phyloP scores from a whole-genome alignment of 1,139 yeast species.

The Kodamaea anthophila region DNA sequence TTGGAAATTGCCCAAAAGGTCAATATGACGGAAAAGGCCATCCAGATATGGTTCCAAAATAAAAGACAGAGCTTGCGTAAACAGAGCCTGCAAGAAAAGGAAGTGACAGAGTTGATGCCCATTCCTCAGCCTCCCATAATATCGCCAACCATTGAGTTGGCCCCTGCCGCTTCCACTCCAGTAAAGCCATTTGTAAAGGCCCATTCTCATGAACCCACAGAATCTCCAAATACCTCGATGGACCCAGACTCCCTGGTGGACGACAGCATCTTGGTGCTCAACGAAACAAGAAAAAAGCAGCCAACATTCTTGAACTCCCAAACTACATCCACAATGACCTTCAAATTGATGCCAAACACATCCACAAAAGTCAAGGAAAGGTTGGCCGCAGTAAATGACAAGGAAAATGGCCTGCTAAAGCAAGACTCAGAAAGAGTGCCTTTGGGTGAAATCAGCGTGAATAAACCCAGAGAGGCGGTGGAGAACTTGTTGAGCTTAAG shows the following conservation, averaged over 20 bases:
- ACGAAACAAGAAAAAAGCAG: slow-evolving; percentile 36
- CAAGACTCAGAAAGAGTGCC: slow-evolving; percentile 19
- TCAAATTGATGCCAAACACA: slow-evolving; percentile 30
- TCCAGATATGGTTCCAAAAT: slow-evolving; percentile 97
- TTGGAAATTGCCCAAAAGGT: slow-evolving; percentile 71
- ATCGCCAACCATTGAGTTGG: neutral
- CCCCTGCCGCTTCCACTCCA: slow-evolving; percentile 19
- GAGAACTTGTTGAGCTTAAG: slow-evolving; percentile 40
- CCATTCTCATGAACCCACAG: slow-evolving; percentile 19
- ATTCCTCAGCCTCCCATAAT: slow-evolving; percentile 18
- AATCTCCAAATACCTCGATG: slow-evolving; percentile 9
- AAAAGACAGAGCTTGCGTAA: slow-evolving; percentile 79
- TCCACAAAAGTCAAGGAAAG: slow-evolving; percentile 11
- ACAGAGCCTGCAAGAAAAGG: slow-evolving; percentile 35
- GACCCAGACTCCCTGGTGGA: slow-evolving; percentile 19
- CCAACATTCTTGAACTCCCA: slow-evolving; percentile 29
- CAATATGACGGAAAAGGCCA: slow-evolving; percentile 93
- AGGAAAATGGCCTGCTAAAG: slow-evolving; percentile 10
- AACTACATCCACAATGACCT: slow-evolving; percentile 33
- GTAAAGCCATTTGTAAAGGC: slow-evolving; percentile 23
- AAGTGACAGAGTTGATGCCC: slow-evolving; percentile 41
- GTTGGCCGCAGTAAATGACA: slow-evolving; percentile 10
- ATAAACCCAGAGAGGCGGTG: slow-evolving; percentile 23
- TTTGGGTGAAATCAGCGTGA: slow-evolving; percentile 21
- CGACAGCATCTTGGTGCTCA: slow-evolving; percentile 23